These are phyloP conservation scores for Lepidium aucheri DNA, from an alignment of 345 rosid species.

Conservation along the genomic window DNA sequence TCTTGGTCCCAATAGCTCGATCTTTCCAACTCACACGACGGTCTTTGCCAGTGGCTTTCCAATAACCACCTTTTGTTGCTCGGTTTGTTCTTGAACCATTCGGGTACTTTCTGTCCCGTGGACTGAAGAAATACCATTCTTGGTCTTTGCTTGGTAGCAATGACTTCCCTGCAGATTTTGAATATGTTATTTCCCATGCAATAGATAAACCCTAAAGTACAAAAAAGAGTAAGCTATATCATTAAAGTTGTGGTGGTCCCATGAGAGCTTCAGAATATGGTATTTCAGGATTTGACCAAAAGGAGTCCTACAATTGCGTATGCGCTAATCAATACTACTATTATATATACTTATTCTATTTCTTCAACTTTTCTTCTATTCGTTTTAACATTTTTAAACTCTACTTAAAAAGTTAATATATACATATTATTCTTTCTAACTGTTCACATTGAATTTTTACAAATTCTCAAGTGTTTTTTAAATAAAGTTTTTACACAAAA, in stretches of 20 bases:
- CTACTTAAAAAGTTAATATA: not conserved
- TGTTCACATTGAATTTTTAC: not conserved
- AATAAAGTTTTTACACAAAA: not conserved
- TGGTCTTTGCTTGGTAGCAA: slow-evolving; percentile 90
- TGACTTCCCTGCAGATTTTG: slow-evolving; percentile 53
- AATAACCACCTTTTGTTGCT: slow-evolving; percentile 88
- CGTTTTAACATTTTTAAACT: not conserved
- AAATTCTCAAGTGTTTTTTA: not conserved
- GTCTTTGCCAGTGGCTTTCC: slow-evolving; percentile 99
- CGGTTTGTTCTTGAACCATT: slow-evolving; percentile 94
- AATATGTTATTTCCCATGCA: not conserved
- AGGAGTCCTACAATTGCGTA: not conserved
- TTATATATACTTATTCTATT: too few relatives aligned
- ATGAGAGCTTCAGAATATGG: not conserved
- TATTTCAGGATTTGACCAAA: slow-evolving; percentile 8
- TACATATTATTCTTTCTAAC: not conserved
- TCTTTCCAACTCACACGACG: slow-evolving; percentile 67
- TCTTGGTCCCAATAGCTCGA: slow-evolving; percentile 81
- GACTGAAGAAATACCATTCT: slow-evolving; percentile 97
- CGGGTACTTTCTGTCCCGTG: slow-evolving; percentile 89
- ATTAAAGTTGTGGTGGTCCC: slow-evolving; percentile 12
- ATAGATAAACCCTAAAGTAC: slow-evolving; percentile 1
- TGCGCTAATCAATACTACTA: not conserved
- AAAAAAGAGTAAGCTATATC: not conserved
- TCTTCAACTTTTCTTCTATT: not conserved